A percentile compares a stretch with the other conserved stretches of the same genome.
Conservation (phyloP, 192 early-diverging fungal species). For the Coemansia sp. region DNA sequence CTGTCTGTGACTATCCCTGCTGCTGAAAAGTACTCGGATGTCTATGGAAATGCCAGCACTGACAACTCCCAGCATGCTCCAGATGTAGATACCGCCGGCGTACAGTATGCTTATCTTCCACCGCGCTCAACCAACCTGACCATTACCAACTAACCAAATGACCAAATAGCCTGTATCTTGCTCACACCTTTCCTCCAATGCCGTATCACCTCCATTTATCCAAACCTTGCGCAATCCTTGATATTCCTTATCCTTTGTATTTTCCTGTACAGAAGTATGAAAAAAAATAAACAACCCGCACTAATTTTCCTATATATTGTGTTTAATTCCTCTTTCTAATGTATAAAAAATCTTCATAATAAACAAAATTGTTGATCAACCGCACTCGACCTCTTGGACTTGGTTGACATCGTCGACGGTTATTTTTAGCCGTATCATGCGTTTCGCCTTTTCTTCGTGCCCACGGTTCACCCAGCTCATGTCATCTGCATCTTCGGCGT, state of each 20-base stretch:
- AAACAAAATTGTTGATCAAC: constrained; percentile 11
- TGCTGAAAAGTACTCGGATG: background rate
- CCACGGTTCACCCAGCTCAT: constrained; percentile 46
- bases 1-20: background rate
- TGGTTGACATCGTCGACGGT: constrained; percentile 51
- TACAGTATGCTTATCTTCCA: constrained; percentile 45
- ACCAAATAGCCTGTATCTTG: too few relatives aligned
- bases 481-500: constrained; percentile 45
- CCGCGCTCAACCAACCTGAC: constrained; percentile 38
- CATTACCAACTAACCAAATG: constrained; percentile 32
- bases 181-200: too few relatives aligned
- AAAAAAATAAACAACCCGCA: too few relatives aligned
- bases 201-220: background rate
- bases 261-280: background rate
- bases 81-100: constrained; percentile 7
- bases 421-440: constrained; percentile 34
- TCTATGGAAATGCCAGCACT: background rate
- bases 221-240: background rate
- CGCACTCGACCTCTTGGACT: constrained; percentile 41
- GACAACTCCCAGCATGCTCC: constrained; percentile 30
- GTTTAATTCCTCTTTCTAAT: background rate
- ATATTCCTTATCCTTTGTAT: background rate
- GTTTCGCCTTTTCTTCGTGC: constrained; percentile 44
- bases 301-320: too few relatives aligned
- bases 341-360: background rate